Conservation (phyloP, 495 filamentous ascomycete genomes). For the Neurospora pannonica region DNA sequence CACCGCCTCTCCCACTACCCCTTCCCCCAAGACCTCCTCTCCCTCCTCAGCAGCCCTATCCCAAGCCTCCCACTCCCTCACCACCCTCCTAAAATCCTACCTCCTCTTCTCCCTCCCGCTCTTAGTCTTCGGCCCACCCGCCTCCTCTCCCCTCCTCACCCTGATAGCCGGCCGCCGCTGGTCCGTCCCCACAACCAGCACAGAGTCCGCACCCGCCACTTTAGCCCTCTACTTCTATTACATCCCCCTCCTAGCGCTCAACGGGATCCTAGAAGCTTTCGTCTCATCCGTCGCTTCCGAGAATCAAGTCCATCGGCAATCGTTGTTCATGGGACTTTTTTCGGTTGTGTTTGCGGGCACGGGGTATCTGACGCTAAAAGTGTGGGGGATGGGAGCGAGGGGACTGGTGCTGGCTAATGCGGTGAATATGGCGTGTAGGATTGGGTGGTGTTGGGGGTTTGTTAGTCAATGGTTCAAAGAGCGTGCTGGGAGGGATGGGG, state of each 20-base stretch:
- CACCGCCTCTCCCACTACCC: not conserved
- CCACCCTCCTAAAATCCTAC: conserved; percentile 51
- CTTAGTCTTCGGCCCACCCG: conserved; percentile 57
- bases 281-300: conserved; percentile 73
- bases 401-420: conserved; percentile 79
- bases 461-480: conserved; percentile 53
- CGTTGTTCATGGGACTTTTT: conserved; percentile 71
- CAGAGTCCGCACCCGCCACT: conserved; percentile 48
- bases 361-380: conserved; percentile 59
- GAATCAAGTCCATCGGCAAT: conserved; percentile 61
- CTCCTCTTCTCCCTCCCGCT: conserved; percentile 57
- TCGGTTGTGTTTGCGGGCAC: conserved; percentile 65
- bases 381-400: conserved; percentile 57
- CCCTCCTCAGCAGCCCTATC: conserved; percentile 11
- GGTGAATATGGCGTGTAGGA: conserved; percentile 77
- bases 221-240: conserved; percentile 80
- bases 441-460: conserved; percentile 68
- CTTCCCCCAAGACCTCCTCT: conserved; percentile 1
- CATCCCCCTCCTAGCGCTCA: conserved; percentile 83
- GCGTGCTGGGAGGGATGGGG: not conserved
- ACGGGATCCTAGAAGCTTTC: conserved; percentile 88
- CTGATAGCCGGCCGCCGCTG: no score
- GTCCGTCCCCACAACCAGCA: no score
- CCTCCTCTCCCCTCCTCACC: conserved; percentile 57
- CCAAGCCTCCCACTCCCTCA: conserved; percentile 41